Evolutionary conservation across 352 stramenopile genomes (phyloP).

Genomic region (Globisporangium barbulae): DNA sequence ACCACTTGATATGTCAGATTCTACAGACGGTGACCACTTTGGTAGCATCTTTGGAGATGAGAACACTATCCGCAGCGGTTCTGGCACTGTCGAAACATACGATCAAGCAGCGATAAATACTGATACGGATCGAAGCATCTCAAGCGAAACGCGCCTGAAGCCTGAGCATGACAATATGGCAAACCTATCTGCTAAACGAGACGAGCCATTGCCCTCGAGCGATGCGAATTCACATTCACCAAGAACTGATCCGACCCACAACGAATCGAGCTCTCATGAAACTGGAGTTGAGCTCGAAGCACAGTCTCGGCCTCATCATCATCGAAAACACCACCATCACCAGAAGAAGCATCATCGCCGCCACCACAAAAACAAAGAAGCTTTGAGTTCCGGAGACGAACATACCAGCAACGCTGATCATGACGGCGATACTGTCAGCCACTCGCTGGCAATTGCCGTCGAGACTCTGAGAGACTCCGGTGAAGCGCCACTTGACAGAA

Average conservation of each 20-base stretch:
- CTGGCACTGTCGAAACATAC: no score
- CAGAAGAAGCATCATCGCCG: constrained; percentile 3
- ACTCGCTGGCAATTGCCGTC: background rate
- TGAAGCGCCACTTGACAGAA: background rate
- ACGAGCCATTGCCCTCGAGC: background rate
- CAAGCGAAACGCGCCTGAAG: background rate
- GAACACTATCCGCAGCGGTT: background rate
- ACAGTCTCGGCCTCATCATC: background rate
- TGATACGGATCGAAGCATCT: background rate
- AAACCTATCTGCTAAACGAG: background rate
- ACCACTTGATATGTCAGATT: background rate
- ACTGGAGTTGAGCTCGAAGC: background rate
- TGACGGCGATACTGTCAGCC: background rate
- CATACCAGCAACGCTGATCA: background rate
- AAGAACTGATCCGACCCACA: background rate
- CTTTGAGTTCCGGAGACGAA: background rate
- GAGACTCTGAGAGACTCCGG: background rate
- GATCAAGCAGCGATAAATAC: background rate
- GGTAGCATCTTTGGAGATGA: background rate
- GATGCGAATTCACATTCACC: background rate
- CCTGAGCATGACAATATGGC: background rate
- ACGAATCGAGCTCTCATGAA: background rate
- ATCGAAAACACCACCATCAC: constrained; percentile 3
- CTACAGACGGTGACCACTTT: background rate
- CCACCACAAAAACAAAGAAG: background rate